phyloP scores from a whole-genome alignment of 345 rosid genomes.

The Eucalyptus cloeziana region DNA sequence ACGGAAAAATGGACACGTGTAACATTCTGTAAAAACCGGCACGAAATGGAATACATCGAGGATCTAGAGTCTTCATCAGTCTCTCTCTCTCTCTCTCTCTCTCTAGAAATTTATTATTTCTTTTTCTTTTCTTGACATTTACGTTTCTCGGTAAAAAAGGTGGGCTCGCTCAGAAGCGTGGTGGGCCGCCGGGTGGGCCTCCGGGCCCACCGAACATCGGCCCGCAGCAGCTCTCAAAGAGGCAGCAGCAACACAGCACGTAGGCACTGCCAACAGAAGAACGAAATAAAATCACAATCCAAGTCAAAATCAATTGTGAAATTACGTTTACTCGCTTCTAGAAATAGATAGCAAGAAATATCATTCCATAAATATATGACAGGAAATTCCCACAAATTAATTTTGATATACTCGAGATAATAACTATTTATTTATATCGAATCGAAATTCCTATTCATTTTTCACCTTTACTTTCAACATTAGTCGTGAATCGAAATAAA shows the following conservation, averaged over 20 bases:
- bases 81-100: neutral
- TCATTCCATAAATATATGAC: neutral
- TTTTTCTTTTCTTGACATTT: neutral
- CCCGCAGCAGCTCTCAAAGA: conserved; percentile 42
- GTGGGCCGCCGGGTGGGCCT: conserved; percentile 7
- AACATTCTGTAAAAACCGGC: neutral
- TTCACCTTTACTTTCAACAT: neutral
- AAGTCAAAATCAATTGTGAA: neutral
- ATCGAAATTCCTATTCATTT: accelerated
- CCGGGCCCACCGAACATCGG: conserved; percentile 29
- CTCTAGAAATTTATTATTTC: neutral
- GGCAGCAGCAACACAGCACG: conserved; percentile 53
- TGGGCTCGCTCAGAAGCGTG: conserved; percentile 1
- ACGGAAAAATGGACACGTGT: neutral
- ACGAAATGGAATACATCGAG: neutral
- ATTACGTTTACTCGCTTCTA: neutral
- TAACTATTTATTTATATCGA: accelerated
- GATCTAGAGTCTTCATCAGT: neutral
- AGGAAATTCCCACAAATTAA: neutral
- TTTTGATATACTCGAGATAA: neutral
- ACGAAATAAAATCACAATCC: neutral
- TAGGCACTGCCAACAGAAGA: conserved; percentile 21
- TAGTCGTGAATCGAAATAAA: accelerated
- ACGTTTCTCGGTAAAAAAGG: neutral
- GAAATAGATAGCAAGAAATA: neutral